These are phyloP conservation scores for Prunus persica DNA, from an alignment of 306 rosid species.

Conservation along the genomic window Prunus_persica_NCBIv2 NC_034014.1:2527501-2528000, in stretches of 20 bases:
- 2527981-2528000: constrained; percentile 79
- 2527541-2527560: constrained; percentile 18
- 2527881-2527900: constrained; percentile 61
- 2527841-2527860: constrained; percentile 67
- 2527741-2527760: background rate
- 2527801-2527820: constrained; percentile 79
- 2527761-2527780: constrained; percentile 10
- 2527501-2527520: constrained; percentile 48
- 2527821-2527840: constrained; percentile 94
- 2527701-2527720: constrained; percentile 22
- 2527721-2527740: constrained; percentile 12
- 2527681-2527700: constrained; percentile 98
- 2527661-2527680: constrained; percentile 99
- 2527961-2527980: constrained; percentile 16
- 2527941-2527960: constrained; percentile 13
- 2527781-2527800: constrained; percentile 23
- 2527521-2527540: constrained; percentile 37
- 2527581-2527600: constrained; percentile 57
- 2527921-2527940: constrained; percentile 15
- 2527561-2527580: constrained; percentile 22
- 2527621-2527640: constrained; percentile 80
- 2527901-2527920: constrained; percentile 23
- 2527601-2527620: constrained; percentile 84
- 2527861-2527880: constrained; percentile 80
- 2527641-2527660: constrained; percentile 77